Percentiles rank a stretch among this genome's conserved stretches.
These are phyloP conservation scores for Boechera retrofracta DNA, from an alignment of 345 rosid genomes.

Conservation along the genomic window DNA sequence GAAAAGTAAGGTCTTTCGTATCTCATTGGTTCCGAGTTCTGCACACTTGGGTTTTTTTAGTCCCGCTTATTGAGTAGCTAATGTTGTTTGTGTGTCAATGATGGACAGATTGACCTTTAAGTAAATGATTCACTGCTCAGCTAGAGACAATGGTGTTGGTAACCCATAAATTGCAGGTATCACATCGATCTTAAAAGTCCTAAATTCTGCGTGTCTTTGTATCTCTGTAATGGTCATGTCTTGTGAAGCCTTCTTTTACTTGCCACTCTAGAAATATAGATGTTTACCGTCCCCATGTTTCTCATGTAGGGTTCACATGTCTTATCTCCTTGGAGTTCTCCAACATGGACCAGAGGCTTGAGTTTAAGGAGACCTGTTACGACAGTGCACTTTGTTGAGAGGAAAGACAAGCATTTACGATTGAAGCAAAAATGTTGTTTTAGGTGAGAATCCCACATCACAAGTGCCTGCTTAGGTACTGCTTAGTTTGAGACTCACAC, in stretches of 20 bases:
- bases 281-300: constrained; percentile 21
- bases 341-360: constrained; percentile 68
- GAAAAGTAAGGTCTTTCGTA: background rate
- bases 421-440: constrained; percentile 50
- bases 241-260: background rate
- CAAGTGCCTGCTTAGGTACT: constrained; percentile 22
- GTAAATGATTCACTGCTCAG: constrained; percentile 68
- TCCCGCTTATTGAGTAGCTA: constrained; percentile 14
- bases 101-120: constrained; percentile 46
- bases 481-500: background rate
- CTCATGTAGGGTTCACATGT: constrained; percentile 69
- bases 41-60: background rate
- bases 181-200: background rate
- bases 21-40: constrained; percentile 3
- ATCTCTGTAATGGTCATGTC: constrained; percentile 13
- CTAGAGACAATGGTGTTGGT: constrained; percentile 81
- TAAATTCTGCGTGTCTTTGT: background rate
- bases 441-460: constrained; percentile 51
- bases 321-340: constrained; percentile 57
- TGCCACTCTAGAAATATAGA: constrained; percentile 1
- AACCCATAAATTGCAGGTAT: constrained; percentile 89
- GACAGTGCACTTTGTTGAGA: constrained; percentile 53
- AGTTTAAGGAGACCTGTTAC: constrained; percentile 52
- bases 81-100: constrained; percentile 30
- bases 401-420: constrained; percentile 51